Conservation (phyloP, 805 yeast species). For the Pichia scutulata region DNA sequence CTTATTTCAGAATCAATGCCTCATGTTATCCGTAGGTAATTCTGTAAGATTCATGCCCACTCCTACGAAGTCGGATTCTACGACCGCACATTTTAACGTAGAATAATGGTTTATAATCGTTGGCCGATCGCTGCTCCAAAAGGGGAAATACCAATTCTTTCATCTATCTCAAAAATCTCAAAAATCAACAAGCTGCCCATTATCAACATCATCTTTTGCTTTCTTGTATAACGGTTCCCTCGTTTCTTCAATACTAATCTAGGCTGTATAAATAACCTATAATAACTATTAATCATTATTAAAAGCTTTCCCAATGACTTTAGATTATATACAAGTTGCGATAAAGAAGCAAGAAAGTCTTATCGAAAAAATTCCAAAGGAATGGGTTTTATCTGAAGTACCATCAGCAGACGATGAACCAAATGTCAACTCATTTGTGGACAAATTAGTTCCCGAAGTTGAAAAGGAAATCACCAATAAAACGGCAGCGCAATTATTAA, state of each 20-base stretch:
- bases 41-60: too few species aligned
- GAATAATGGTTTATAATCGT: too few species aligned
- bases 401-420: constrained; percentile 26
- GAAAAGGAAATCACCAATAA: constrained; percentile 19
- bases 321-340: constrained; percentile 18
- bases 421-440: constrained; percentile 18
- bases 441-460: constrained; percentile 16
- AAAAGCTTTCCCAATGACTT: constrained; percentile 4
- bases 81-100: too few species aligned
- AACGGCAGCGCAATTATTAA: constrained; percentile 20
- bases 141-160: neutral
- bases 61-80: too few species aligned
- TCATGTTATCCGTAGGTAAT: too few species aligned
- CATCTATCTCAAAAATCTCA: too few species aligned
- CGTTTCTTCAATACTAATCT: neutral
- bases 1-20: too few species aligned
- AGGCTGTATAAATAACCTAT: too few species aligned
- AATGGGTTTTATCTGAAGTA: constrained; percentile 23
- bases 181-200: too few species aligned
- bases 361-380: constrained; percentile 22
- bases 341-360: constrained; percentile 13
- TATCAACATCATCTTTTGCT: neutral
- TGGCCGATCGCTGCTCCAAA: neutral
- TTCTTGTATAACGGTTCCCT: neutral
- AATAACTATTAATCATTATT: neutral